Evolutionary conservation across 2,329 filamentous ascomycete species (phyloP), one percentile per base, ranked within the genome.

Genomic region (Cladosporium velox): DNA sequence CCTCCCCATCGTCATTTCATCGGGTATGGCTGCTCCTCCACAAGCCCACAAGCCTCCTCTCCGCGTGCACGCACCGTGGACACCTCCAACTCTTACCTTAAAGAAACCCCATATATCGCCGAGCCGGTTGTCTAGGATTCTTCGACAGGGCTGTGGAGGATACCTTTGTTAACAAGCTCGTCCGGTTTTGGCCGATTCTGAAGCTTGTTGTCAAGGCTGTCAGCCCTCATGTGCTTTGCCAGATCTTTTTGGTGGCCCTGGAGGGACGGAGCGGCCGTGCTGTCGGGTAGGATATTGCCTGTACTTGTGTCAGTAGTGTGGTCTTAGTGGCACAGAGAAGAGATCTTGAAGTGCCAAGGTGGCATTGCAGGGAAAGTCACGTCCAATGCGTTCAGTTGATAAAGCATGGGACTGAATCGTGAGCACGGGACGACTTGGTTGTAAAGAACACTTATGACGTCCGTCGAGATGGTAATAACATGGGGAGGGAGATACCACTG

Each of bases 271-370:
- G 93, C 92, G 21, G 90, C 92, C 61, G 79, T 90, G 35, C 90
- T 90, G 65, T 88, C 87, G 30, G 91, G 91, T 30, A 97, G 88
- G 77, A 97, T 97, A 79, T 97, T 96, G 72, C 89, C 91, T 94
- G 30, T 8, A n/a, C n/a, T 44, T 58, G 51, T 35, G 52, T 64
- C 51, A 64, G 61, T 35, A 14, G 21, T 28, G 28, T 28, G 28
- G 32, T 28, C 21, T 34, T 21, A n/a, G 28, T 32, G 52, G 32
- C n/a, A 28, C 11, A 30, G 28, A 21, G 18, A 14, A 12, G 28
- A n/a, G 18, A 18, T 55, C 41, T 24, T 12, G n/a, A 5, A 47
- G 41, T 47, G 41, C 41, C 41, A 47, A 47, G 41, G 4, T 47
- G n/a, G 8, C 41, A 47, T 21, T 7, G n/a, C 41, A 12, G 38